Base-by-base conservation (phyloP, 1,284 basidiomycete species). In the Fomitopsis palustris region DNA sequence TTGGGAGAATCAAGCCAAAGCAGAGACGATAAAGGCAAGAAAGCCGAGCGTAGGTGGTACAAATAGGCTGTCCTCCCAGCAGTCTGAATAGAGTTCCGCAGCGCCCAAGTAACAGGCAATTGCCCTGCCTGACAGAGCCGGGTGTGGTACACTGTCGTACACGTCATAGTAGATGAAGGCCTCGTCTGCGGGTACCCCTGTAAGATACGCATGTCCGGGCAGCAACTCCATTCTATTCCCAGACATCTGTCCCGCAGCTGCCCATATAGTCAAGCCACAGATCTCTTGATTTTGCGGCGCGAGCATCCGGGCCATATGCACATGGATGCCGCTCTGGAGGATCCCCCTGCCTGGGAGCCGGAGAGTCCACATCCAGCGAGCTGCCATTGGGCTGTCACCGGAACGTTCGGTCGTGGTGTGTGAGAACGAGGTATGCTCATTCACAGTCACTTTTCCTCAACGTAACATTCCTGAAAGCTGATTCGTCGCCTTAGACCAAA, bases 1-100 rank as follows among this genome's bases (percentile, higher is more conserved):
- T 83, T 42, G 83, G 82, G 17, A 72, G 75, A 47, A 59, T 72
- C 25, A 59, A 59, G 27, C 12, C 25, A 62, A 57, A 62, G 38
- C 65, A 59, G 47, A 29, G 38, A 33, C 29, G 52, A 19, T 39
- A 57, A 27, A 29, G 31, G 45, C 45, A 19, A 45, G 53, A 33
- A 47, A 29, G 21, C 25, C 45, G 45, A 47, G 42, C 42, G 45
- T 14, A 23, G 4, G 10, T 12, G 8, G 12, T 27, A 3, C 43
- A 12, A 4, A 23, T 29, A 25, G 27, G 25, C 16, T 47, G 45
- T 47, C 17, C 25, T 9, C 4, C 14, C 14, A 25, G n/a, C 42
- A 8, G 38, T 23, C n/a, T n/a, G 21, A 19, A 39, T 29, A 27
- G 38, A 35, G 27, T 37, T 39, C 39, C 27, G 33, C 39, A 39